Conservation (phyloP, 2,329 filamentous ascomycete genomes). For the Torrubiellomyces zombiae region DNA sequence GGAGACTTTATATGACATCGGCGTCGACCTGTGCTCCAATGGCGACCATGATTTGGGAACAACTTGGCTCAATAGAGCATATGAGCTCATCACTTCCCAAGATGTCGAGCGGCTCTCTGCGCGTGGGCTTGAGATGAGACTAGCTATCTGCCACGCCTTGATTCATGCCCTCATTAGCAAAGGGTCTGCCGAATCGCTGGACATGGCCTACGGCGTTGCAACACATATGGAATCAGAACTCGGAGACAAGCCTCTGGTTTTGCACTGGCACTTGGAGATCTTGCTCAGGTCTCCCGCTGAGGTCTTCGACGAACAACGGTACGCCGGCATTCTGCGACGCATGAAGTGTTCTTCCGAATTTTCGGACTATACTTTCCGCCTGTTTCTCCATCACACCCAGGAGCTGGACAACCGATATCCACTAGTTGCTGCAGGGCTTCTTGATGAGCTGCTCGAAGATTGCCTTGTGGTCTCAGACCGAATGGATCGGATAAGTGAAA, state of each 20-base stretch:
- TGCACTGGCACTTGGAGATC: conserved; percentile 52
- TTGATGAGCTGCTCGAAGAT: conserved; percentile 48
- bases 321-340: conserved; percentile 35
- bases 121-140: conserved; percentile 45
- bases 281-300: conserved; percentile 32
- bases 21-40: conserved; percentile 37
- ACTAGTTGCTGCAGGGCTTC: conserved; percentile 26
- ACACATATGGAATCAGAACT: conserved; percentile 44
- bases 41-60: conserved; percentile 37
- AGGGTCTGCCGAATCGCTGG: conserved; percentile 23
- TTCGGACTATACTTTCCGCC: conserved; percentile 46
- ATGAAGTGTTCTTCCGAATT: conserved; percentile 45
- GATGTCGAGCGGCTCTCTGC: conserved; percentile 37
- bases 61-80: conserved; percentile 60
- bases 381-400: conserved; percentile 51
- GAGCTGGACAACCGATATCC: conserved; percentile 41
- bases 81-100: conserved; percentile 38
- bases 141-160: conserved; percentile 48
- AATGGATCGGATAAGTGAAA: conserved; percentile 48
- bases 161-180: conserved; percentile 37
- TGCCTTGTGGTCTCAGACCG: conserved; percentile 34
- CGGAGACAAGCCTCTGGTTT: conserved; percentile 46
- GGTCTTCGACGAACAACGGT: conserved; percentile 29
- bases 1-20: conserved; percentile 57
- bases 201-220: conserved; percentile 41